Base-by-base conservation (phyloP, 73 alveolate species). In the Paramecium tetraurelia region DNA sequence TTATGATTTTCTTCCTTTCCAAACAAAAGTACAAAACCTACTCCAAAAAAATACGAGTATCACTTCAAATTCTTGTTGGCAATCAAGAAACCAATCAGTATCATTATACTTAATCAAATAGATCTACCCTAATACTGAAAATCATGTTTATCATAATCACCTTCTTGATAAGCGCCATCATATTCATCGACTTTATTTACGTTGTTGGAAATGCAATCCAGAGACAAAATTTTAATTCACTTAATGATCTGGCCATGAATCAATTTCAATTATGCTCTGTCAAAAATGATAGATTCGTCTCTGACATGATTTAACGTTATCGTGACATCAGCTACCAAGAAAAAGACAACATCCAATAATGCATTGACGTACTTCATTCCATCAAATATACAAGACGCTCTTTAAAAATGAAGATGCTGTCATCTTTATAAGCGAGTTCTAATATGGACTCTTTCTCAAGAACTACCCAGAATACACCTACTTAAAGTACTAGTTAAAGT, bases 181-280 rank as follows among this genome's bases (percentile, higher is more conserved):
- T 72, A 10, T 72, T 72, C 40, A 72, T 72, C 0, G 86, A 72
- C 40, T 72, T 72, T 20, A 72, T 72, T 5, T 72, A 72, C 35
- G 86, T 72, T 16, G 59, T 72, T 12, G 31, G 86, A 12, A 72
- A 72, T 72, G 35, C 36, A 16, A 72, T 36, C 2, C 40, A 72
- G 12, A 35, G 86, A 72, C 46, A 72, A 38, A 72, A 72, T 35
- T 72, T 72, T 38, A 72, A 72, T 72, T 72, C 86, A 2, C 29
- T 72, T 2, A 72, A 72, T 72, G 86, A 72, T 72, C n/a, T 72
- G 14, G 86, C 86, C 46, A 72, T 72, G 86, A 72, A 72, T 72
- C 46, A 72, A 38, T 72, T 72, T 72, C 16, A 72, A 72, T 33
- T 72, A 40, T 72, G 86, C 35, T 36, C 46, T 5, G n/a, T 72